Conservation (phyloP, 2,329 filamentous ascomycete genomes). For the Cladosporium sp. region DNA sequence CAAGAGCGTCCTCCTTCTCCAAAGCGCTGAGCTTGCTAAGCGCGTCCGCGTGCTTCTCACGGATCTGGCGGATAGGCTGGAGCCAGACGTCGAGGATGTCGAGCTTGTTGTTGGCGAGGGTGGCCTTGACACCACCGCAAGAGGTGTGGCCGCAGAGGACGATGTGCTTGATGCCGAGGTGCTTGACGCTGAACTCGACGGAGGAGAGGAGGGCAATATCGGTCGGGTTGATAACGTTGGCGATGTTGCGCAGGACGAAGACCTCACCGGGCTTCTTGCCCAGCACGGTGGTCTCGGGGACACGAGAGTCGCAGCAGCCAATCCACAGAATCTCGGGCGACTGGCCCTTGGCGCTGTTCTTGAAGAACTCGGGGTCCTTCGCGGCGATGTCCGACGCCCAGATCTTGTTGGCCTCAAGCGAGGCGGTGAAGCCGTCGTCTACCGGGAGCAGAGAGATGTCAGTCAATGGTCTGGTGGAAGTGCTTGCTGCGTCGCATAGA, state of each 20-base stretch:
- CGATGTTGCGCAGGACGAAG: slow-evolving; percentile 88
- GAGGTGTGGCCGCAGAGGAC: slow-evolving; percentile 59
- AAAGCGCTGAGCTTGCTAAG: slow-evolving; percentile 44
- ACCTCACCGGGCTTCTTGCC: slow-evolving; percentile 77
- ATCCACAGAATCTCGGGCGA: slow-evolving; percentile 70
- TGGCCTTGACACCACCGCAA: slow-evolving; percentile 57
- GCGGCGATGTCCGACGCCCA: slow-evolving; percentile 64
- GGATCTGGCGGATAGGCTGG: slow-evolving; percentile 51
- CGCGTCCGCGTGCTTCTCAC: slow-evolving; percentile 49
- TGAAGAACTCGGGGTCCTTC: slow-evolving; percentile 68
- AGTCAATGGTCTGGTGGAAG: neutral
- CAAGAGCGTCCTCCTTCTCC: slow-evolving; percentile 57
- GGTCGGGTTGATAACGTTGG: slow-evolving; percentile 71
- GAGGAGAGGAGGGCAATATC: slow-evolving; percentile 73
- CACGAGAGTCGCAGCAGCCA: slow-evolving; percentile 80
- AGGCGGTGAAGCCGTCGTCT: slow-evolving; percentile 36
- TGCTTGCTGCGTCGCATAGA: neutral
- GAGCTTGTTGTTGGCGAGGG: slow-evolving; percentile 53
- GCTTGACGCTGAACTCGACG: slow-evolving; percentile 72
- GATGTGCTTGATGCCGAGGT: slow-evolving; percentile 64
- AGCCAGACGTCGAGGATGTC: slow-evolving; percentile 60
- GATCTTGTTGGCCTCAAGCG: slow-evolving; percentile 64
- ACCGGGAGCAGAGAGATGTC: neutral
- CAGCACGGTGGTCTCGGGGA: slow-evolving; percentile 77
- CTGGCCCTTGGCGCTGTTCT: slow-evolving; percentile 63